Evolutionary conservation across 768 basidiomycete species (phyloP).

Genomic region (Kwoniella dejecticola): DNA sequence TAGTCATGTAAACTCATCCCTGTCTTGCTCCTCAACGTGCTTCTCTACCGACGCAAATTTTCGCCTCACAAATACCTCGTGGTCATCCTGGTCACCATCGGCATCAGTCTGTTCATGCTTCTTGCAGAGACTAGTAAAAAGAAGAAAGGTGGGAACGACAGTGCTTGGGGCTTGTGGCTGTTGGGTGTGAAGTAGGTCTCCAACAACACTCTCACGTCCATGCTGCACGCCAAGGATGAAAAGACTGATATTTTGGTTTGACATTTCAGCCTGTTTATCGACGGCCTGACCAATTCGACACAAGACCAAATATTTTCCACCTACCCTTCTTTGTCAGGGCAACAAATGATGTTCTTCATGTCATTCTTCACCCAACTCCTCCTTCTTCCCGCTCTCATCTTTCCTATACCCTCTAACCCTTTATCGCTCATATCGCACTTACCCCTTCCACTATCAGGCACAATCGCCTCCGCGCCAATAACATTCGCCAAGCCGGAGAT

Average conservation of each 20-base stretch:
- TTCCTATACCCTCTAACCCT: constrained; percentile 61
- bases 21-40: constrained; percentile 87
- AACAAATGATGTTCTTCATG: constrained; percentile 99
- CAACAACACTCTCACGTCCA: not conserved
- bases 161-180: constrained; percentile 58
- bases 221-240: too few species aligned
- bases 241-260: too few species aligned
- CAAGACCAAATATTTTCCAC: constrained; percentile 93
- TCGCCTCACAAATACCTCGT: constrained; percentile 94
- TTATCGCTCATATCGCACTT: constrained; percentile 72
- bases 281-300: constrained; percentile 91
- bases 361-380: constrained; percentile 81
- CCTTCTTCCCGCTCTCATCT: constrained; percentile 66
- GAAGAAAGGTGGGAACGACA: constrained; percentile 60
- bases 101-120: constrained; percentile 93
- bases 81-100: constrained; percentile 84
- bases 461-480: constrained; percentile 9
- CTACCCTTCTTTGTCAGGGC: constrained; percentile 71
- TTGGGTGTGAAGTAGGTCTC: constrained; percentile 54
- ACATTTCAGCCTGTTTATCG: constrained; percentile 85
- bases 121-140: constrained; percentile 56
- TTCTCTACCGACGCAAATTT: constrained; percentile 90
- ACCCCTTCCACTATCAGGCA: constrained; percentile 20
- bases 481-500: constrained; percentile 29
- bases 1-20: constrained; percentile 96